Percentiles rank a stretch among this genome's conserved stretches.
Conservation (phyloP, 352 stramenopile genomes). For the Globisporangium solare region DNA sequence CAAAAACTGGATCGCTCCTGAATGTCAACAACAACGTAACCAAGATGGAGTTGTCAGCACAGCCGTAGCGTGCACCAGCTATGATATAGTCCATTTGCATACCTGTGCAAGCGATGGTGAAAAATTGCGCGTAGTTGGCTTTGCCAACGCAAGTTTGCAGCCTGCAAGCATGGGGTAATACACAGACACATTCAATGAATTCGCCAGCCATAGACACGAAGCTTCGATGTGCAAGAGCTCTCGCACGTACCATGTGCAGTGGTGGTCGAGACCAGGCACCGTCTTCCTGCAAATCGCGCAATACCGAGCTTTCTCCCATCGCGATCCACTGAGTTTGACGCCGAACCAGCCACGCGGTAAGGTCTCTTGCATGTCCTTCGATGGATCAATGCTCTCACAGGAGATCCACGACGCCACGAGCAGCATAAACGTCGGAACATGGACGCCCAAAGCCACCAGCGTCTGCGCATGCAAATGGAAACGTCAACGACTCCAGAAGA, state of each 20-base stretch:
- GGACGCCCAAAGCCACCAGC: slow-evolving; percentile 41
- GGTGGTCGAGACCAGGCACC: slow-evolving; percentile 77
- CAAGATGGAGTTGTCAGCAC: not conserved
- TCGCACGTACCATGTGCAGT: slow-evolving; percentile 72
- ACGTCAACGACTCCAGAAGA: too few species aligned
- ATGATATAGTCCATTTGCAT: not conserved
- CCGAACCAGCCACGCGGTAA: slow-evolving; percentile 61
- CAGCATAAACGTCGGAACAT: slow-evolving; percentile 43
- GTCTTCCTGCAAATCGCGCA: slow-evolving; percentile 77
- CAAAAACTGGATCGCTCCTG: slow-evolving; percentile 59
- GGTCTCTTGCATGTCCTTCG: slow-evolving; percentile 28
- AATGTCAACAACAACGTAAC: not conserved
- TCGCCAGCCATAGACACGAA: too few species aligned
- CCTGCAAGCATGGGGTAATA: slow-evolving; percentile 19
- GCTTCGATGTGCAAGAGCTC: not conserved
- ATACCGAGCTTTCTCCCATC: slow-evolving; percentile 81
- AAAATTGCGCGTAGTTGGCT: slow-evolving; percentile 85
- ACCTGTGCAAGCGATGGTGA: slow-evolving; percentile 64
- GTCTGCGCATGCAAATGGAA: slow-evolving; percentile 37
- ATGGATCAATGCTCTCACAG: slow-evolving; percentile 67
- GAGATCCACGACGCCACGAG: slow-evolving; percentile 62
- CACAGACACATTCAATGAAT: too few species aligned
- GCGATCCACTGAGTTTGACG: slow-evolving; percentile 50
- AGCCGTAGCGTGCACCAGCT: too few species aligned
- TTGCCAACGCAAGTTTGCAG: slow-evolving; percentile 82